Evolutionary conservation across 2,329 filamentous ascomycete genomes (phyloP), one percentile per base, ranked within the genome.

Genomic region (Akanthomyces dipterigenus): DNA sequence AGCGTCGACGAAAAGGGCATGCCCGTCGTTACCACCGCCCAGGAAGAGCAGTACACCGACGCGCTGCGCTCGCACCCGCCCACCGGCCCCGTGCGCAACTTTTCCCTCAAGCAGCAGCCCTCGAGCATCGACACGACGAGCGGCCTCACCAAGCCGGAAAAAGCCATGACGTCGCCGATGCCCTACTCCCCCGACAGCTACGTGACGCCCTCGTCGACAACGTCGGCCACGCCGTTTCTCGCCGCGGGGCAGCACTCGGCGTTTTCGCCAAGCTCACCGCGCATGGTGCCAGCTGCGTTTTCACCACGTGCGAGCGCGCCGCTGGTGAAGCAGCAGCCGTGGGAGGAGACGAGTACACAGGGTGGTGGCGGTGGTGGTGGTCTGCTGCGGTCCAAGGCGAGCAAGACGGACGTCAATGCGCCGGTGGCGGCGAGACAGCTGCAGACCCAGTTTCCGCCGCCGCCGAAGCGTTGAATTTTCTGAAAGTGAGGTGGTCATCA

Each of bases 1-100:
- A 16, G 31, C 36, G 20, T 14, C 11, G 64, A 66, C 14, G 66
- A 67, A 46, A 64, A 62, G 38, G 55, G 4, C 31, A 24, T 36
- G 43, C 22, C 36, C 36, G 11, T 38, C 36, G 36, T 16, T 9
- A 16, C 36, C 14, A 14, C 31, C 6, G 40, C 38, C 36, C 16
- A 59, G 24, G 16, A 61, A 31, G 43, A 38, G 31, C 34, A 14
- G 31, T 26, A 55, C 31, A 34, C 31, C 2, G 36, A 31, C 36
- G 59, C 51, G 28, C 51, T 61, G 28, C 28, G 38, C 51, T 61
- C 59, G 22, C 59, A 61, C 24, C 59, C 59, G 16, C 59, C 59
- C 2, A 22, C 20, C 6, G 59, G 59, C 8, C 34, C 51, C 14
- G 59, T 55, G 18, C 40, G 59, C 3, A 61, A 61, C 51, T 61